Evolutionary conservation across 768 basidiomycete species (phyloP).

Genomic region (Strobilomyces dryophilus): DNA sequence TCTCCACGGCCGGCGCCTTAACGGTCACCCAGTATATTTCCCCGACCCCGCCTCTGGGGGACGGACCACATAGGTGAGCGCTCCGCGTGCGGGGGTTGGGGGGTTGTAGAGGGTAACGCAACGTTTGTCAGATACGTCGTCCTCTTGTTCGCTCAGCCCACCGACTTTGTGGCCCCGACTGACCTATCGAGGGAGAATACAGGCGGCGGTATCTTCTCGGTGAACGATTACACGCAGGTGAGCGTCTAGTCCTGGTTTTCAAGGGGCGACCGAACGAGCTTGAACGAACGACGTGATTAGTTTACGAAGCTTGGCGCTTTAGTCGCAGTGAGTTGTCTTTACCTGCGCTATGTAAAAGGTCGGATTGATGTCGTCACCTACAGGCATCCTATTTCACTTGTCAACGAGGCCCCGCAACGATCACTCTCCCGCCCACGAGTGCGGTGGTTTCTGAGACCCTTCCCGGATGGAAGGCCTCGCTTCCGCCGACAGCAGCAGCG

Average conservation of each 20-base stretch:
- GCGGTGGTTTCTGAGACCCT: slow-evolving; percentile 64
- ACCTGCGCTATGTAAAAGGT: background rate
- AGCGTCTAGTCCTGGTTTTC: slow-evolving; percentile 7
- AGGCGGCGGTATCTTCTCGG: slow-evolving; percentile 52
- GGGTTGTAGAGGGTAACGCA: background rate
- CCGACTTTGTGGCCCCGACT: slow-evolving; percentile 55
- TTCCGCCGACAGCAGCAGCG: slow-evolving; percentile 9
- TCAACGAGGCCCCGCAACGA: slow-evolving; percentile 59
- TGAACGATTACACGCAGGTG: slow-evolving; percentile 55
- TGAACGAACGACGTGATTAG: slow-evolving; percentile 25
- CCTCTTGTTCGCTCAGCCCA: slow-evolving; percentile 60
- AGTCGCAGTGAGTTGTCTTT: slow-evolving; percentile 47
- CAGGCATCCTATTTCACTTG: slow-evolving; percentile 73
- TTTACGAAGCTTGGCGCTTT: slow-evolving; percentile 52
- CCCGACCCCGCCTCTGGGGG: slow-evolving; percentile 63
- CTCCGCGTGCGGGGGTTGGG: background rate
- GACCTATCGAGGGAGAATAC: slow-evolving; percentile 47
- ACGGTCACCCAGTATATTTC: slow-evolving; percentile 65
- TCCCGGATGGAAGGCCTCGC: slow-evolving; percentile 18
- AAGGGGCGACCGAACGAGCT: background rate
- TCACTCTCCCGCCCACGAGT: slow-evolving; percentile 53
- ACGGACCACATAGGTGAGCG: slow-evolving; percentile 69
- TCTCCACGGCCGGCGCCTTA: slow-evolving; percentile 42
- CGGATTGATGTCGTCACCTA: slow-evolving; percentile 3
- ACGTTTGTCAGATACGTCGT: slow-evolving; percentile 55